A percentile compares a stretch with the other conserved stretches of the same genome.
Conservation (phyloP, 1,139 yeast species). For the Geotrichum australiense region DNA sequence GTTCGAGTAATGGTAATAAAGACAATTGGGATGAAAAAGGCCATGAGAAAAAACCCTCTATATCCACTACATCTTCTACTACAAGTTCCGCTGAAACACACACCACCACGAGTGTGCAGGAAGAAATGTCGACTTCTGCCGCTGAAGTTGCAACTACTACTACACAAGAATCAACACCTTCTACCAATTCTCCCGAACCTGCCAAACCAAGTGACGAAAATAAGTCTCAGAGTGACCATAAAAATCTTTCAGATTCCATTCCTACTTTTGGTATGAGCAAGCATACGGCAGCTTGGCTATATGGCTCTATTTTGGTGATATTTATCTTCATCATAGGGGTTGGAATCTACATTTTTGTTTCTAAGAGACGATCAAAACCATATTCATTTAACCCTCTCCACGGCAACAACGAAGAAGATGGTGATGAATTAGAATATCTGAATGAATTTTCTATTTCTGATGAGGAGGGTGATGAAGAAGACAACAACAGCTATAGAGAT, state of each 20-base stretch:
- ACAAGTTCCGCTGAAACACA: conserved; percentile 2
- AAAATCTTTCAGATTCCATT: conserved; percentile 19
- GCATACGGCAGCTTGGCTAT: conserved; percentile 32
- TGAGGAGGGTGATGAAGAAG: conserved; percentile 16
- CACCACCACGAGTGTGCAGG: too few species aligned
- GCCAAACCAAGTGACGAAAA: too few species aligned
- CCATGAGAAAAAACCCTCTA: conserved; percentile 10
- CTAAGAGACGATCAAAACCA: conserved; percentile 23
- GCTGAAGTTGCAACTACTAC: conserved; percentile 17
- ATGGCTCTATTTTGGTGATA: conserved; percentile 32
- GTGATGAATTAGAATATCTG: conserved; percentile 19
- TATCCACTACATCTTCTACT: conserved; percentile 5
- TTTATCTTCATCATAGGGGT: conserved; percentile 29
- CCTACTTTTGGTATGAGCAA: conserved; percentile 34
- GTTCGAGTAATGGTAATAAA: conserved; percentile 11
- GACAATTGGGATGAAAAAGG: conserved; percentile 16
- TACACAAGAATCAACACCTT: conserved; percentile 15
- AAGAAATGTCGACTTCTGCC: conserved; percentile 13
- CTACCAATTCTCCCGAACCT: conserved; percentile 4
- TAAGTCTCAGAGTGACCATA: not conserved
- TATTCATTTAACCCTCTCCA: conserved; percentile 20
- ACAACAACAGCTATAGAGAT: not conserved
- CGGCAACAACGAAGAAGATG: conserved; percentile 18
- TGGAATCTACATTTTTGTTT: conserved; percentile 25
- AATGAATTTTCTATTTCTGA: conserved; percentile 18